Evolutionary conservation across 768 basidiomycete species (phyloP), one percentile per base, ranked within the genome.

Genomic region (Roridomyces roridus): DNA sequence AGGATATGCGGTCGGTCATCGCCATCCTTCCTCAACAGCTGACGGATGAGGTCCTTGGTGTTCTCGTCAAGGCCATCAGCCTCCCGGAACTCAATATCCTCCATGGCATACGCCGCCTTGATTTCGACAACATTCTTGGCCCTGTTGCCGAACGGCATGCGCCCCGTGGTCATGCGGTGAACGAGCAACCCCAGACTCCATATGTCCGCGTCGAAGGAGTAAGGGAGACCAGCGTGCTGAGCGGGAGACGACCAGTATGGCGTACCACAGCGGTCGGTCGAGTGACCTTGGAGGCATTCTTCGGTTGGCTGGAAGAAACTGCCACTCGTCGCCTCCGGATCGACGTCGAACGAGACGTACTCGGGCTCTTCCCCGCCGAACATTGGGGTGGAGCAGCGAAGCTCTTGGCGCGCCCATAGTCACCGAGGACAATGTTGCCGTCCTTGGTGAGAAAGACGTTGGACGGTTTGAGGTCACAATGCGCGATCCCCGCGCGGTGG

Each of bases 171-270:
- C 23, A 92, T 75, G 20, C 83, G 81, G 65, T 88, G 86, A 6
- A 92, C 78, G 36, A 89, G 78, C 45, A 89, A 81, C 0, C 91
- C 91, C 14, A 91, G 63, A 0, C 88, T 87, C 91, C 91, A 92
- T 41, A 91, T 77, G 59, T 92, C 91, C 2, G 55, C 63, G 18
- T 62, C 58, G 29, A 51, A 66, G 8, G 61, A 61, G 26, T 68
- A 68, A 18, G 42, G 34, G 14, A 37, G 25, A 8, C 67, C 65
- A 9, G 21, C 28, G 25, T 59, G 51, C 31, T 65, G 61, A 23
- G 62, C 57, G 8, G 67, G 65, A 20, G 65, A 59, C 65, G 65
- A 60, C 34, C 46, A 66, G 18, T 60, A 43, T 11, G 55, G 59
- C 9, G 67, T 68, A 8, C 67, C 67, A 21, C 58, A 60, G 24